Percentiles rank a stretch among this genome's conserved stretches.
Evolutionary conservation across 495 filamentous ascomycete species (phyloP).

Genomic region (Penicillium subrubescens): DNA sequence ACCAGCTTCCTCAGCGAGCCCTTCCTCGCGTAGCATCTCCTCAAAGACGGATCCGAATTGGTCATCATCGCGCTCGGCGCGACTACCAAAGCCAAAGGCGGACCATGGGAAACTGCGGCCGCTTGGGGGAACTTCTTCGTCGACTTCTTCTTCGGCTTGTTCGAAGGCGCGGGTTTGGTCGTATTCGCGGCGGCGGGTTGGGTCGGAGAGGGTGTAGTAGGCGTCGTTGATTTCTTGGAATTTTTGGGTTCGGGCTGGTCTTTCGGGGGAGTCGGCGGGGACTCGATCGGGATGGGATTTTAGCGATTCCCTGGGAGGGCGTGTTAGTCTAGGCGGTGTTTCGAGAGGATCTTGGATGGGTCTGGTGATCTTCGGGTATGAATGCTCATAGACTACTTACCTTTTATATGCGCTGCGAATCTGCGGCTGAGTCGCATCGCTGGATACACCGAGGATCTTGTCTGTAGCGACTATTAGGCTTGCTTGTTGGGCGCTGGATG

Average conservation of each 20-base stretch:
- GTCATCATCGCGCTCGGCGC: slow-evolving; percentile 58
- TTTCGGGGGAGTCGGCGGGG: slow-evolving; percentile 79
- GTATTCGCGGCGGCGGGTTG: slow-evolving; percentile 80
- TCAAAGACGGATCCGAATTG: slow-evolving; percentile 94
- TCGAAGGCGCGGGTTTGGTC: slow-evolving; percentile 67
- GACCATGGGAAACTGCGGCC: slow-evolving; percentile 62
- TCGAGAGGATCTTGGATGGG: background rate
- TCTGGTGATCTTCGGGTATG: background rate
- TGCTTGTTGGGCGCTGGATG: background rate
- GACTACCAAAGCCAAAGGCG: slow-evolving; percentile 58
- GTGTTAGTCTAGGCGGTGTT: background rate
- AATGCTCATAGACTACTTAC: slow-evolving; percentile 37
- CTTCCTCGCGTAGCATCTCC: slow-evolving; percentile 96
- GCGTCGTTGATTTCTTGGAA: slow-evolving; percentile 98
- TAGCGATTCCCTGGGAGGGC: slow-evolving; percentile 70
- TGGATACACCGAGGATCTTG: slow-evolving; percentile 72
- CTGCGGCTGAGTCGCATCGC: slow-evolving; percentile 75
- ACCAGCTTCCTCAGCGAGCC: slow-evolving; percentile 64
- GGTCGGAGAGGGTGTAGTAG: slow-evolving; percentile 92
- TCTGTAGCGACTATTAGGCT: slow-evolving; percentile 31
- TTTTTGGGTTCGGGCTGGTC: slow-evolving; percentile 76
- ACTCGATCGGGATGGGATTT: slow-evolving; percentile 95
- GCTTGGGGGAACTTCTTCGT: slow-evolving; percentile 59
- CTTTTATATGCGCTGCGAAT: slow-evolving; percentile 95
- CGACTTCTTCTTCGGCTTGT: slow-evolving; percentile 54